A percentile compares a stretch with the other conserved stretches of the same genome.
These are phyloP conservation scores for Penicillium malachiteum DNA, from an alignment of 495 filamentous ascomycete species.

Conservation along the genomic window DNA sequence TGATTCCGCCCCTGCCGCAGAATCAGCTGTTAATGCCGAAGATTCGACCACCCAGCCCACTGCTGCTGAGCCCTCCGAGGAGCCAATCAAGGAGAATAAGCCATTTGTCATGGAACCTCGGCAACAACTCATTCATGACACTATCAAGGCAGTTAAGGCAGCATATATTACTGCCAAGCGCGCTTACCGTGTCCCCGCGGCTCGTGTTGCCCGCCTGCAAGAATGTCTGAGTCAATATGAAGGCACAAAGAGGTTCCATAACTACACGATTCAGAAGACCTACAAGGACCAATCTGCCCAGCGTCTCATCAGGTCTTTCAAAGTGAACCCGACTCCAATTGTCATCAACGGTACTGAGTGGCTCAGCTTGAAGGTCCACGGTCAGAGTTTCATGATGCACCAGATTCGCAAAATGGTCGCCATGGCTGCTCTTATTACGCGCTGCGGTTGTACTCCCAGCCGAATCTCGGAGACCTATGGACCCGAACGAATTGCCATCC, in stretches of 20 bases:
- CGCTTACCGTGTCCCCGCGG: slow-evolving; percentile 72
- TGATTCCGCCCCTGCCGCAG: background rate
- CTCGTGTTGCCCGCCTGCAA: slow-evolving; percentile 70
- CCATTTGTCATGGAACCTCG: slow-evolving; percentile 26
- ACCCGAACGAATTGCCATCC: slow-evolving; percentile 70
- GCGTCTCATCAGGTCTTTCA: slow-evolving; percentile 86
- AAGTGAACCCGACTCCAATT: slow-evolving; percentile 67
- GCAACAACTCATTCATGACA: slow-evolving; percentile 48
- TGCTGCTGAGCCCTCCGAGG: background rate
- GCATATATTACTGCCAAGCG: slow-evolving; percentile 76
- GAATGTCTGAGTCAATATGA: slow-evolving; percentile 66
- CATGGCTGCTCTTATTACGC: slow-evolving; percentile 80
- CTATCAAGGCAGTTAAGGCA: slow-evolving; percentile 71
- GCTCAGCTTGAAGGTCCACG: slow-evolving; percentile 93
- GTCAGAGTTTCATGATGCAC: slow-evolving; percentile 99
- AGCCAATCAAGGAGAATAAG: slow-evolving; percentile 11
- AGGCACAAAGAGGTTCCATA: slow-evolving; percentile 89
- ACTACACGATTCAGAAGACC: slow-evolving; percentile 89
- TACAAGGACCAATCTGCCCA: slow-evolving; percentile 77
- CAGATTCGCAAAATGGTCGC: slow-evolving; percentile 99
- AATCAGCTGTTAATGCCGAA: slow-evolving; percentile 1
- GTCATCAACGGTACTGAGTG: slow-evolving; percentile 89
- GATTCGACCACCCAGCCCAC: slow-evolving; percentile 8
- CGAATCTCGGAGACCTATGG: slow-evolving; percentile 70
- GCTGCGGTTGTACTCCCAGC: slow-evolving; percentile 68